Percentiles rank a stretch among this genome's conserved stretches.
phyloP scores from a whole-genome alignment of 768 basidiomycete species.

The Lactarius deliciosus region DNA sequence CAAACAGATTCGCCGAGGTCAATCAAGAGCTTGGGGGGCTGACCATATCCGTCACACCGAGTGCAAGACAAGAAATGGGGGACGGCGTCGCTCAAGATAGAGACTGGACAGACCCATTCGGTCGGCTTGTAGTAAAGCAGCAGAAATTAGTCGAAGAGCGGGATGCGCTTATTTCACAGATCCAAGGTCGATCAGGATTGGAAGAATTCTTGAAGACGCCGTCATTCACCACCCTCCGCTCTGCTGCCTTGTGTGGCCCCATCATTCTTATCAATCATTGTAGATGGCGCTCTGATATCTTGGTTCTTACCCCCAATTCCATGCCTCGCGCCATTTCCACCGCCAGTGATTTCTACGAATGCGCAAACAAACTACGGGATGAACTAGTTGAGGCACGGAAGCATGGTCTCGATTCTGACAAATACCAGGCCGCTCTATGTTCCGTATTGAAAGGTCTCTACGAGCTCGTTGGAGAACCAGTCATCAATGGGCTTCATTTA shows the following conservation, averaged over 20 bases:
- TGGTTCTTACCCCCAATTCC: slow-evolving; percentile 8
- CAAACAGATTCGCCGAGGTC: neutral
- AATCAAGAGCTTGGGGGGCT: slow-evolving; percentile 10
- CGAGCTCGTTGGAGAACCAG: neutral
- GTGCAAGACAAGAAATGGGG: neutral
- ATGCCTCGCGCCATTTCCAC: neutral
- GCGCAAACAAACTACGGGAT: neutral
- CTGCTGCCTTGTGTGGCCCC: slow-evolving; percentile 5
- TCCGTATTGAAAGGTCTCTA: slow-evolving; percentile 13
- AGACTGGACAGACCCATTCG: slow-evolving; percentile 7
- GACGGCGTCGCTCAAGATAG: no score
- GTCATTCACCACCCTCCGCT: slow-evolving; percentile 7
- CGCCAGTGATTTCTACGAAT: neutral
- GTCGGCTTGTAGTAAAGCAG: slow-evolving; percentile 10
- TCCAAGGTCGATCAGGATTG: neutral
- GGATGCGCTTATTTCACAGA: neutral
- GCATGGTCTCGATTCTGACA: neutral
- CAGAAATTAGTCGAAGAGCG: slow-evolving; percentile 1
- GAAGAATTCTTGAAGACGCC: neutral
- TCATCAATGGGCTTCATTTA: slow-evolving; percentile 4
- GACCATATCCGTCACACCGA: neutral
- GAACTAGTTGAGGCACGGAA: neutral
- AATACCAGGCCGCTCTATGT: neutral
- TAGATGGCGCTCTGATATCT: slow-evolving; percentile 16
- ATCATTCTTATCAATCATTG: slow-evolving; percentile 11